phyloP scores from a whole-genome alignment of 176 grass and related monocot genomes.

The Poa pratensis region DNA sequence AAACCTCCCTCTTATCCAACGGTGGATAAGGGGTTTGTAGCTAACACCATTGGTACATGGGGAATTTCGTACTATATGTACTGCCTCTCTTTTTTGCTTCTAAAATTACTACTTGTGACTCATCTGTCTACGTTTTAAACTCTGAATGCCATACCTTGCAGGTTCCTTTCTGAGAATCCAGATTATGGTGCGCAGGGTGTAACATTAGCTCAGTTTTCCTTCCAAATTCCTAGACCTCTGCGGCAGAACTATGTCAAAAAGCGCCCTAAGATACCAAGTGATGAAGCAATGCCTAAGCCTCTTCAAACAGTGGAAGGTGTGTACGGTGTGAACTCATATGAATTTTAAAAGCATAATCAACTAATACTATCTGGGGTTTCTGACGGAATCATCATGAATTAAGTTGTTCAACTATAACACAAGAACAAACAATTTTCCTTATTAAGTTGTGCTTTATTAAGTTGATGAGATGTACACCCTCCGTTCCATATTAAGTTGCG shows the following conservation, averaged over 20 bases:
- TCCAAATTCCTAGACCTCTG: slow-evolving; percentile 79
- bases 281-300: slow-evolving; percentile 45
- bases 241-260: slow-evolving; percentile 77
- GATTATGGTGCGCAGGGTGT: slow-evolving; percentile 60
- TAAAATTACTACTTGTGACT: slow-evolving; percentile 32
- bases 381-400: not conserved
- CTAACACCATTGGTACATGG: not conserved
- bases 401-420: not conserved
- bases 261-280: slow-evolving; percentile 47
- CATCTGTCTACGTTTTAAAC: slow-evolving; percentile 20
- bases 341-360: not conserved
- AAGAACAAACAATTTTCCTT: too few species aligned
- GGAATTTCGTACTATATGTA: not conserved
- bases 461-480: too few species aligned
- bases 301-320: slow-evolving; percentile 60
- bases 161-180: slow-evolving; percentile 68
- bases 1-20: slow-evolving; percentile 5
- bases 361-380: not conserved
- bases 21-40: not conserved
- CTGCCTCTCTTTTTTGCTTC: not conserved
- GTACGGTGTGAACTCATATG: slow-evolving; percentile 30
- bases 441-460: too few species aligned
- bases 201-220: slow-evolving; percentile 71
- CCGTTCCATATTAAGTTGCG: too few species aligned
- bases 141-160: slow-evolving; percentile 44